These are phyloP conservation scores for Brettanomyces custersianus DNA, from an alignment of 805 yeast genomes.

Conservation along the genomic window DNA sequence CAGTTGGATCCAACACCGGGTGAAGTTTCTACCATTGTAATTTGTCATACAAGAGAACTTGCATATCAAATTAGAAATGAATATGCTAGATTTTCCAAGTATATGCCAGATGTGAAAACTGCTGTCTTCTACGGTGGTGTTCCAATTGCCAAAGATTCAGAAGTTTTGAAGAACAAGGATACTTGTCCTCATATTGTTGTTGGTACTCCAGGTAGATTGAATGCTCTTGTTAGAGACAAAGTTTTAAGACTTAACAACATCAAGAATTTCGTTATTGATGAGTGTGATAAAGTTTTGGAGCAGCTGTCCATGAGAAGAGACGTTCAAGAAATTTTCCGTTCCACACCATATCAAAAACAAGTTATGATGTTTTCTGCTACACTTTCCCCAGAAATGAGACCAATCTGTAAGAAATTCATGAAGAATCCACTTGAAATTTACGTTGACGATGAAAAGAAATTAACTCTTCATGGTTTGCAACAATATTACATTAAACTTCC, in stretches of 20 bases:
- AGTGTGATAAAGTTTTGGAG: conserved; percentile 97
- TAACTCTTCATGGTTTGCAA: conserved; percentile 96
- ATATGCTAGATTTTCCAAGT: conserved; percentile 94
- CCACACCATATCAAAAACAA: conserved; percentile 96
- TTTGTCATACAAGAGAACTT: conserved; percentile 97
- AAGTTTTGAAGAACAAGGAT: conserved; percentile 81
- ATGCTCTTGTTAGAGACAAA: conserved; percentile 89
- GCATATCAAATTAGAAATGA: conserved; percentile 98
- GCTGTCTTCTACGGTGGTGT: conserved; percentile 97
- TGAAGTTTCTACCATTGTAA: conserved; percentile 87
- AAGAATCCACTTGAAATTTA: conserved; percentile 95
- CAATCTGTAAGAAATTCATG: conserved; percentile 95
- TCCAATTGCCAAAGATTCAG: conserved; percentile 76
- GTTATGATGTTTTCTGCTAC: conserved; percentile 99
- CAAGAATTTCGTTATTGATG: conserved; percentile 93
- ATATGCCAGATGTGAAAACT: conserved; percentile 95
- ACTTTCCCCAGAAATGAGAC: conserved; percentile 86
- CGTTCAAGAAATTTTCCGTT: conserved; percentile 95
- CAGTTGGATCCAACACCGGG: conserved; percentile 97
- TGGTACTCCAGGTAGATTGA: conserved; percentile 97
- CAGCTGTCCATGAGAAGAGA: conserved; percentile 87
- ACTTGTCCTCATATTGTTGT: conserved; percentile 95
- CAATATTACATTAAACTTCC: conserved; percentile 87
- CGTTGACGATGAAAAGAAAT: conserved; percentile 95
- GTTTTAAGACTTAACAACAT: conserved; percentile 77